Evolutionary conservation across 768 basidiomycete species (phyloP), one percentile per base, ranked within the genome.

Genomic region (Imleria badia): DNA sequence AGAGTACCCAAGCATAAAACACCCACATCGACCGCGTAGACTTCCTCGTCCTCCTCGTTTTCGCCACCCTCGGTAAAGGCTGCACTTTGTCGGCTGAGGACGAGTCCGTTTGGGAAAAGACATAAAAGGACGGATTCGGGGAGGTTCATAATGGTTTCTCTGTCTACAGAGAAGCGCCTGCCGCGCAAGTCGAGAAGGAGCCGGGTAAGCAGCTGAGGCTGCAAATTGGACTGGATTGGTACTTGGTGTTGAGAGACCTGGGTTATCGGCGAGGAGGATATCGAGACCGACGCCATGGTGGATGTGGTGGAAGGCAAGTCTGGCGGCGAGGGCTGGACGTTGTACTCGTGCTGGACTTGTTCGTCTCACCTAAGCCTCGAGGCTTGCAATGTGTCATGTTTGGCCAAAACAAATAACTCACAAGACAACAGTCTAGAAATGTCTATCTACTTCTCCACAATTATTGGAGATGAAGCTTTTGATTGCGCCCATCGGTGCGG

Each of bases 71-170:
- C 89, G 8, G 84, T 83, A 51, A 89, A 73, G 17, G 86, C 86
- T 9, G 82, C 81, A 56, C 88, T 89, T 66, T 95, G 91, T 57
- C 94, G 80, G 67, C 89, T 94, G 50, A 98, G 80, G 36, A 98
- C 94, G 56, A 98, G 84, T 19, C 96, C 97, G 66, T 98, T 98
- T 11, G 97, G 97, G 68, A 98, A 99, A 58, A 99, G 79, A 72
- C 95, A 98, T 35, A 99, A 78, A 49, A 98, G 80, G 43, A 99
- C 94, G 17, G 91, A 94, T 82, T 99, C 97, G 3, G 97, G 97
- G 19, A 99, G 81, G 70, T 95, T 93, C 94, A 98, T 97, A 68
- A 99, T 88, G 7, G 91, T 94, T 75, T 98, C 96, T 61, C 96
- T 82, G 75, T 98, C 97, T 41, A 99, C 93, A 56, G 91, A 86